Base-by-base conservation (phyloP, 495 filamentous ascomycete species). In the Penicillium atrosanguineum region DNA sequence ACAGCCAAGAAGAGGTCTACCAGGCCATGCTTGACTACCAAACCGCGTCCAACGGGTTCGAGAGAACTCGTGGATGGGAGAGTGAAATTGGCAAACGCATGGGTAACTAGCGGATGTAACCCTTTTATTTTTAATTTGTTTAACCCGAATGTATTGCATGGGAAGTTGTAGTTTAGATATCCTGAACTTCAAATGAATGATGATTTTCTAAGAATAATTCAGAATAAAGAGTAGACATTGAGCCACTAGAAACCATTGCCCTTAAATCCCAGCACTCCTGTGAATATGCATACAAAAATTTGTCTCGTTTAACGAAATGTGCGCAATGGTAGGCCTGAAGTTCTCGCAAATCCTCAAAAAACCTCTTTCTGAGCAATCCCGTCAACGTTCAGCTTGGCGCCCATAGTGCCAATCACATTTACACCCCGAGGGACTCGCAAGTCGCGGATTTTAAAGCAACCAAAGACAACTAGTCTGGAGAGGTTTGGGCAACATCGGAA, bases 21-120 rank as follows among this genome's bases (percentile, higher is more conserved):
- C 83, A 97, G 75, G 90, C 94, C 3, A 85, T 98, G 80, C 71
- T 84, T 46, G 93, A 98, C 71, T 98, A 87, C 62, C 89, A 91
- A 74, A 86, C 78, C 43, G 78, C 85, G 52, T 80, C 83, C 21
- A 97, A 97, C 70, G 93, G 93, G 15, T 98, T 98, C 65, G 93
- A 98, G 77, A 78, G 87, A 52, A 87, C 88, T 15, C 79, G 83
- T 52, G 81, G 79, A 5, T 98, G 94, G 94, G 70, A 82, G 68
- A 95, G 90, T 63, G 87, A 96, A 77, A 98, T 98, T 79, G 94
- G 93, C 44, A 95, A 94, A 83, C 69, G 75, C n/a, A 88, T 87
- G 84, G 69, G 68, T 21, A 64, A 69, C 47, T 77, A 63, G 31
- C 34, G 19, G 39, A 31, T 54, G 41, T n/a, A n/a, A n/a, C n/a